Conservation (phyloP, 2,329 filamentous ascomycete species). For the Fusarium solani-melongenae region DNA sequence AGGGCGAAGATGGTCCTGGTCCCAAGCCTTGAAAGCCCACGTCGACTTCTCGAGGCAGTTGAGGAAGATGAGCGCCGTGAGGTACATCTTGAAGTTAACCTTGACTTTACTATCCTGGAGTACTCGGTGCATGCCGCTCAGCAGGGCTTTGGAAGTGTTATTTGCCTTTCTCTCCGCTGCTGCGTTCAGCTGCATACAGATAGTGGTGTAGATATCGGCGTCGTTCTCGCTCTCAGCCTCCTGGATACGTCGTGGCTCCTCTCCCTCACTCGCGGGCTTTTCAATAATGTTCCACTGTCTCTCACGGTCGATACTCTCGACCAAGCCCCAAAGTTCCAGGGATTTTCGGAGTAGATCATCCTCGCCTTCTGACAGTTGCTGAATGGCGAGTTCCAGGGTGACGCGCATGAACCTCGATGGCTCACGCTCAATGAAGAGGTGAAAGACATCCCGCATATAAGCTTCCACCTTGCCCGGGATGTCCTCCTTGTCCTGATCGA, state of each 20-base stretch:
- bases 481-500: conserved; percentile 71
- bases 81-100: conserved; percentile 70
- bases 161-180: conserved; percentile 73
- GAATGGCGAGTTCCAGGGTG: conserved; percentile 65
- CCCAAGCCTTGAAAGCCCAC: conserved; percentile 76
- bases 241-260: conserved; percentile 59
- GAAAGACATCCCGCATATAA: conserved; percentile 69
- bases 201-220: conserved; percentile 68
- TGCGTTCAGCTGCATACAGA: conserved; percentile 73
- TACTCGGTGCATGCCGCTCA: conserved; percentile 70
- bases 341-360: conserved; percentile 68
- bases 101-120: conserved; percentile 71
- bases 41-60: conserved; percentile 76
- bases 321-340: conserved; percentile 72
- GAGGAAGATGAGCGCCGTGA: conserved; percentile 70
- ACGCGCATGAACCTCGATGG: conserved; percentile 69
- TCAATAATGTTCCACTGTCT: conserved; percentile 69
- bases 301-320: conserved; percentile 74
- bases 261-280: conserved; percentile 55
- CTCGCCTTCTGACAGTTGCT: conserved; percentile 58
- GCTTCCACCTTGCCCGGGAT: conserved; percentile 67
- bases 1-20: conserved; percentile 68
- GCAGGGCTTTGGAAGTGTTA: conserved; percentile 65
- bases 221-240: conserved; percentile 61
- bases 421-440: conserved; percentile 68